Conservation (phyloP, 495 filamentous ascomycete species). For the Xylaria palmicola region DNA sequence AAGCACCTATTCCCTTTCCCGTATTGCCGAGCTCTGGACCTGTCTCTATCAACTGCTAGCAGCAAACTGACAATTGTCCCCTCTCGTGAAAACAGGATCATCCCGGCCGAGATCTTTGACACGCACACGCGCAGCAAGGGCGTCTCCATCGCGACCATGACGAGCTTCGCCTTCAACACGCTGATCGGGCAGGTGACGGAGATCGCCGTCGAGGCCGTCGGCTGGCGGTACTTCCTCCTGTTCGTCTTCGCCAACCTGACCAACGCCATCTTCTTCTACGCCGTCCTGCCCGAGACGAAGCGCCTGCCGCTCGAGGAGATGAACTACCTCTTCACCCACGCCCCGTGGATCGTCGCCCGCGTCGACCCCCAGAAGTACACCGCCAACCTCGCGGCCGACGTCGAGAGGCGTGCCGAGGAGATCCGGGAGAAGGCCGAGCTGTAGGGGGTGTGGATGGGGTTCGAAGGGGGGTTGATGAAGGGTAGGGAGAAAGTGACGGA, state of each 20-base stretch:
- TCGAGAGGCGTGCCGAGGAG: constrained; percentile 12
- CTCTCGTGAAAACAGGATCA: constrained; percentile 45
- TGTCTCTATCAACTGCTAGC: too few species aligned
- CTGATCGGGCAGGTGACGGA: constrained; percentile 71
- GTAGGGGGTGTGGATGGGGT: not conserved
- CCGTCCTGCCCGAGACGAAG: constrained; percentile 62
- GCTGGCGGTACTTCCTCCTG: constrained; percentile 56
- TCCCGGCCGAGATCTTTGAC: constrained; percentile 71
- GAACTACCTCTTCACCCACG: constrained; percentile 66
- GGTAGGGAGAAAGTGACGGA: not conserved
- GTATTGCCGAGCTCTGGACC: not conserved
- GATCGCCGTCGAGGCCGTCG: constrained; percentile 53
- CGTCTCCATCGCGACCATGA: constrained; percentile 66
- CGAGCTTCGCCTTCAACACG: constrained; percentile 68
- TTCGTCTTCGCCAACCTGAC: constrained; percentile 58
- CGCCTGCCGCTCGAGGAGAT: constrained; percentile 67
- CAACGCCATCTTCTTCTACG: constrained; percentile 67
- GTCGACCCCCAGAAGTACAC: constrained; percentile 5
- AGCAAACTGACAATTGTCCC: too few species aligned
- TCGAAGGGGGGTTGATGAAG: not conserved
- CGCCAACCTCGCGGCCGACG: constrained; percentile 12
- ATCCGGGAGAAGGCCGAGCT: constrained; percentile 19
- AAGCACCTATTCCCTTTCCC: not conserved
- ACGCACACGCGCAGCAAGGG: constrained; percentile 65
- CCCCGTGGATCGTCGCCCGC: constrained; percentile 63